A percentile compares a stretch with the other conserved stretches of the same genome.
These are phyloP conservation scores for Arthrobotrys megalospora DNA, from an alignment of 2,329 filamentous ascomycete species.

Conservation along the genomic window DNA sequence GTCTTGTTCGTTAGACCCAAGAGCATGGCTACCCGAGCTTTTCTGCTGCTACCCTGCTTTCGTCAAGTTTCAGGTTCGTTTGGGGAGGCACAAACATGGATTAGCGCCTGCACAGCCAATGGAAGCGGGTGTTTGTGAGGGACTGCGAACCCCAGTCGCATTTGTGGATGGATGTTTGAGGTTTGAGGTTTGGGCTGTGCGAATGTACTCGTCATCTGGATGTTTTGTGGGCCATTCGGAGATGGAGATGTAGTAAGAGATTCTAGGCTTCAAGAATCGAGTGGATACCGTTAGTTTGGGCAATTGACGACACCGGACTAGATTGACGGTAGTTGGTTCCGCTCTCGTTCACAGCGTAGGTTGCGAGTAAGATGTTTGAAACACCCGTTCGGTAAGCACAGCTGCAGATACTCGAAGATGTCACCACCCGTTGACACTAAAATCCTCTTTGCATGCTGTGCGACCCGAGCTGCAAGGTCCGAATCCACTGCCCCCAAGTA, in stretches of 20 bases:
- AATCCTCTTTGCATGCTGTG: constrained; percentile 37
- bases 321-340: not conserved
- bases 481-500: constrained; percentile 6
- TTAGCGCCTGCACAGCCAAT: constrained; percentile 60
- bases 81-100: constrained; percentile 58
- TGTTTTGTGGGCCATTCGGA: not conserved
- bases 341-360: not conserved
- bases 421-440: not conserved
- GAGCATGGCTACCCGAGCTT: constrained; percentile 57
- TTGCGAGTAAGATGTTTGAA: constrained; percentile 50
- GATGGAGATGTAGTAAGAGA: constrained; percentile 6
- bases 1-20: constrained; percentile 39
- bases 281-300: constrained; percentile 1
- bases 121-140: constrained; percentile 14
- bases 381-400: constrained; percentile 23
- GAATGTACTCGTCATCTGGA: constrained; percentile 34
- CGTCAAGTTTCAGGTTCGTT: constrained; percentile 59
- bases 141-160: constrained; percentile 19
- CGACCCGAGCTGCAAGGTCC: constrained; percentile 58
- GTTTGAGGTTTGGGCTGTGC: constrained; percentile 26
- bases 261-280: constrained; percentile 4
- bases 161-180: constrained; percentile 31
- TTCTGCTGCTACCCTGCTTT: constrained; percentile 48
- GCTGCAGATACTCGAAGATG: constrained; percentile 10
- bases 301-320: not conserved